Evolutionary conservation across 371 early-diverging fungal species (phyloP), one percentile per base, ranked within the genome.

Genomic region (Thermomucor indicae-seudaticae): DNA sequence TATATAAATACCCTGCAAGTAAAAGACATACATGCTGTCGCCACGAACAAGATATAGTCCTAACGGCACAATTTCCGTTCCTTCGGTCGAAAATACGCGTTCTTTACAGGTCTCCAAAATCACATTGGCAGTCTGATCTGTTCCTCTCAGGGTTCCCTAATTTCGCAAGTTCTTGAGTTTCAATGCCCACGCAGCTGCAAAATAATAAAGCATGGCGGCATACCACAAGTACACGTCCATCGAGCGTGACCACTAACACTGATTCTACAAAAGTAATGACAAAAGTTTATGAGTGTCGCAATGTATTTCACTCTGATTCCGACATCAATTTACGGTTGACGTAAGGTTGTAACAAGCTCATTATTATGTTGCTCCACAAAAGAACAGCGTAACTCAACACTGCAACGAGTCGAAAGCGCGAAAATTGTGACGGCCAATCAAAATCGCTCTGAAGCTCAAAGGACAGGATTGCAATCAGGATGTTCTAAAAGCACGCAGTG

Each of bases 21-120:
- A 25, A 12, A 47, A 37, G 16, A 67, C 70, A 65, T 77, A 86
- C 90, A 90, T 70, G 58, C 77, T 84, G 55, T 89, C 87, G 0
- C 91, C 92, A n/a, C 91, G 75, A 34, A 93, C 64, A 43, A 91
- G 59, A 54, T 89, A 91, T 19, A 90, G 61, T 1, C 92, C 93
- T 28, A 91, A 67, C 4, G 78, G 78, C 2, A 84, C 74, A 1
- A 77, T 70, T 62, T 90, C 88, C 6, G 87, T 84, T 17, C 87
- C 88, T 32, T 84, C 86, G 47, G 67, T 68, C 3, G 84, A 83
- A 52, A 88, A 91, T 30, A 89, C 76, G 47, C 93, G 88, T 56
- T 92, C 92, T 23, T 81, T 65, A 49, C 90, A 83, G 20, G 76
- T 70, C 28, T 78, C 68, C 43, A 93, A 62, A 41, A 93, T 86